Evolutionary conservation across 2,329 filamentous ascomycete genomes (phyloP).

Genomic region (Rhynchosporium secalis): DNA sequence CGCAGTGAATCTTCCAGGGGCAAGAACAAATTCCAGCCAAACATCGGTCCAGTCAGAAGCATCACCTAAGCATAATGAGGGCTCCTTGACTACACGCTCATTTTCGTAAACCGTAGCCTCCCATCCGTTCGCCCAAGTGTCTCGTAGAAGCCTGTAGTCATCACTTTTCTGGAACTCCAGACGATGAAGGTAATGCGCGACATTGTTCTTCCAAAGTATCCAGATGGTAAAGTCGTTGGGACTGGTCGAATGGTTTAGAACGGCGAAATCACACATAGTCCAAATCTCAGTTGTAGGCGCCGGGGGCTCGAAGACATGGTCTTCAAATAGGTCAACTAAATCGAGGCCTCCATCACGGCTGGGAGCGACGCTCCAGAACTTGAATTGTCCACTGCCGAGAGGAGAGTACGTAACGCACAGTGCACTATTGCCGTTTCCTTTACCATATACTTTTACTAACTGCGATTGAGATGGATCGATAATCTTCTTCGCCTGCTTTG

Average conservation of each 20-base stretch:
- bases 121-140: constrained; percentile 68
- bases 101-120: constrained; percentile 64
- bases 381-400: constrained; percentile 85
- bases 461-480: constrained; percentile 79
- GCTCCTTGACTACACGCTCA: constrained; percentile 51
- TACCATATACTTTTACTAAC: constrained; percentile 70
- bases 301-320: constrained; percentile 64
- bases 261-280: constrained; percentile 75
- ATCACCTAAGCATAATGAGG: constrained; percentile 62
- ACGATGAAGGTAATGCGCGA: constrained; percentile 71
- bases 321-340: constrained; percentile 71
- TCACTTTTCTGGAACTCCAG: constrained; percentile 63
- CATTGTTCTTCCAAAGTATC: constrained; percentile 84
- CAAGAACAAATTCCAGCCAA: constrained; percentile 83
- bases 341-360: constrained; percentile 60
- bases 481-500: constrained; percentile 63
- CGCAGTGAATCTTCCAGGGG: constrained; percentile 77
- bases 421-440: constrained; percentile 53
- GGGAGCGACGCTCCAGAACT: constrained; percentile 79
- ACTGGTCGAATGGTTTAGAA: constrained; percentile 53
- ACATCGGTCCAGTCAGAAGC: constrained; percentile 73
- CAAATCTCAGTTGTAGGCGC: constrained; percentile 74
- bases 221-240: constrained; percentile 64
- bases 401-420: constrained; percentile 83
- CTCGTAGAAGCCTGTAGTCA: constrained; percentile 19